Conservation (phyloP, 225 moss, liverwort and hornwort genomes). For the Climacium dendroides region DNA sequence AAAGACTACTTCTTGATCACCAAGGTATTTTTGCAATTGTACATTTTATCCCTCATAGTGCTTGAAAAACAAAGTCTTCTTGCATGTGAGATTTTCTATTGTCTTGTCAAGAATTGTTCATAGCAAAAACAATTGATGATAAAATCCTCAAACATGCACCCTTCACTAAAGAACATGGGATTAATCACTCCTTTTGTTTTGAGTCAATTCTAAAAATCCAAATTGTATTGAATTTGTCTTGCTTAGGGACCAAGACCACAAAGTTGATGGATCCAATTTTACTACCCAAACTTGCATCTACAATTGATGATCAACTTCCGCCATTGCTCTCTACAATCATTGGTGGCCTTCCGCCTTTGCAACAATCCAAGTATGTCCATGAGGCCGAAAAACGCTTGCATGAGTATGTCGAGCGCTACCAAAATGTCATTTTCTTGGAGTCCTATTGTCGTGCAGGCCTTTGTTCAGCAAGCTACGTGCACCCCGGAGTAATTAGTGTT, state of each 20-base stretch:
- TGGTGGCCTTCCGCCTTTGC: neutral
- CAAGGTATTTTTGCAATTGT: no score
- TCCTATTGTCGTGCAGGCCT: neutral
- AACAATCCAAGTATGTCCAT: neutral
- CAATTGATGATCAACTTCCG: neutral
- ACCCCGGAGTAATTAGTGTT: neutral
- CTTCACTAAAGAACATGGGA: no score
- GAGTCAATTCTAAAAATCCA: no score
- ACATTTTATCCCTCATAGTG: rapidly evolving
- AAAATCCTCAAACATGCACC: neutral
- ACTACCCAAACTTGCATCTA: rapidly evolving
- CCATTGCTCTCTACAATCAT: neutral
- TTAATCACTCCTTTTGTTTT: no score
- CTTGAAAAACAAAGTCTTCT: neutral
- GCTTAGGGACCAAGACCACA: no score
- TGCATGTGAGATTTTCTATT: no score
- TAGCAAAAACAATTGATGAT: rapidly evolving
- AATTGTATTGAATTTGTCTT: no score
- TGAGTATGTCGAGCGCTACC: neutral
- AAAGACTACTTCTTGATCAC: neutral
- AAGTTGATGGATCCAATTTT: no score
- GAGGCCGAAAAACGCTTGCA: neutral
- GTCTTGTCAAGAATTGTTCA: neutral
- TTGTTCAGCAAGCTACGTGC: neutral
- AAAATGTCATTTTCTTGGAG: rapidly evolving